A percentile compares a stretch with the other conserved stretches of the same genome.
phyloP scores from a whole-genome alignment of 164 flowering plant genomes.

The Stephania yunnanensis region DNA sequence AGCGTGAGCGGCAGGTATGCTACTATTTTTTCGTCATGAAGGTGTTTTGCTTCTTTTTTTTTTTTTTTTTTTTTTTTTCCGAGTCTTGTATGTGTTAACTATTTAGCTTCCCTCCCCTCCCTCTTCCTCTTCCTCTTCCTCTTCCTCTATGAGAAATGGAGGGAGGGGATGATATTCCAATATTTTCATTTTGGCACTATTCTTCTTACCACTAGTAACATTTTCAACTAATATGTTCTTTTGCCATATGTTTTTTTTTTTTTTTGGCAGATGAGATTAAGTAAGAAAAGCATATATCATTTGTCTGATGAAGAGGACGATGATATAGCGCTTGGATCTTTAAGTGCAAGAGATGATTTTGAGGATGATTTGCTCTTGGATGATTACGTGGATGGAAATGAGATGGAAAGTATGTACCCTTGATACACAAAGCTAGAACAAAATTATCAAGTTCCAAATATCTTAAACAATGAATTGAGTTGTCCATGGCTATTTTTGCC shows the following conservation, averaged over 20 bases:
- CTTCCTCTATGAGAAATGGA: background rate
- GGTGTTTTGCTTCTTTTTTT: no score
- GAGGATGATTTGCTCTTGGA: constrained; percentile 59
- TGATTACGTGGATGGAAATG: constrained; percentile 42
- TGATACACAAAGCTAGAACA: background rate
- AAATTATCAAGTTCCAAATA: background rate
- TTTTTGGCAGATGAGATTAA: constrained; percentile 42
- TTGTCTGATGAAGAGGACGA: constrained; percentile 95
- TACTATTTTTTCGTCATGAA: background rate
- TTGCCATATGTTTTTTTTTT: background rate
- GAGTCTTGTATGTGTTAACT: background rate
- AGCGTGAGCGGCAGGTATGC: constrained; percentile 76
- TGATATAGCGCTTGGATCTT: constrained; percentile 40
- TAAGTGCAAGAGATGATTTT: constrained; percentile 70
- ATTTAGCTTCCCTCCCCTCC: background rate
- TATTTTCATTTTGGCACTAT: background rate
- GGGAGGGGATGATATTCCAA: background rate
- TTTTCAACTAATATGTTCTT: no score
- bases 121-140: background rate
- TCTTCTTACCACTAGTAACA: no score
- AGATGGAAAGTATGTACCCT: constrained; percentile 26
- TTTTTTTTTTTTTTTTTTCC: no score
- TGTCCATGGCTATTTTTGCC: background rate
- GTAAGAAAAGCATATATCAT: constrained; percentile 66
- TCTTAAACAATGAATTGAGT: background rate